These are phyloP conservation scores for Penicillium cinerascens DNA, from an alignment of 495 filamentous ascomycete species.

Conservation along the genomic window DNA sequence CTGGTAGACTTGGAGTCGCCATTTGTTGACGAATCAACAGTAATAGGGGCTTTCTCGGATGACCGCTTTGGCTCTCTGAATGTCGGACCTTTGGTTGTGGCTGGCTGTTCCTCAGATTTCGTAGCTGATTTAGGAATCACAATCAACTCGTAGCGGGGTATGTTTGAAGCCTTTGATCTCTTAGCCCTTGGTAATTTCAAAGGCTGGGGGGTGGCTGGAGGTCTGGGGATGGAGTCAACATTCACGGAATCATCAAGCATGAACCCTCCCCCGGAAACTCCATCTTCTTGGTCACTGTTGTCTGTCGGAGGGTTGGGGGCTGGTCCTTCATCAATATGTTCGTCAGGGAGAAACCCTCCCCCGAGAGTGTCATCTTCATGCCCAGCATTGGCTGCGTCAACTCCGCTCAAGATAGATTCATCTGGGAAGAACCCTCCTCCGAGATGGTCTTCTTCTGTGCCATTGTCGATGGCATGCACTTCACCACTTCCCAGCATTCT, in stretches of 20 bases:
- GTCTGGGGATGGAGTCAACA: not conserved
- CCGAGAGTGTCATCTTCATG: not conserved
- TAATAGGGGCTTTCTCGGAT: conserved; percentile 21
- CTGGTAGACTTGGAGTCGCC: conserved; percentile 25
- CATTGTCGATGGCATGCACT: not conserved
- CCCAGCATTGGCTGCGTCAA: not conserved
- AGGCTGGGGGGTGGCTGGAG: not conserved
- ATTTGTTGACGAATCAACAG: conserved; percentile 23
- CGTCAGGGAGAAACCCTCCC: conserved; percentile 27
- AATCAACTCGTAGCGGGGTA: conserved; percentile 31
- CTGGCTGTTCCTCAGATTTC: not conserved
- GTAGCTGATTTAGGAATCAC: conserved; percentile 24
- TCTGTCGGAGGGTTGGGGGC: not conserved
- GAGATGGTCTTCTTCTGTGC: not conserved
- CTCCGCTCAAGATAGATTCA: not conserved
- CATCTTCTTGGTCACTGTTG: not conserved
- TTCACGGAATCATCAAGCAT: conserved; percentile 17
- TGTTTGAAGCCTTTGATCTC: not conserved
- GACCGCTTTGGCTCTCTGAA: conserved; percentile 12
- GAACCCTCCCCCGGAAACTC: conserved; percentile 16
- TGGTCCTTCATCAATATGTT: not conserved
- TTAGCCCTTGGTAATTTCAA: not conserved
- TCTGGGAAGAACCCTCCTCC: conserved; percentile 30
- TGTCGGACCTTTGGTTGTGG: not conserved
- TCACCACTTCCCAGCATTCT: not conserved